phyloP scores from a whole-genome alignment of 805 yeast genomes.

The Candida chauliodis region DNA sequence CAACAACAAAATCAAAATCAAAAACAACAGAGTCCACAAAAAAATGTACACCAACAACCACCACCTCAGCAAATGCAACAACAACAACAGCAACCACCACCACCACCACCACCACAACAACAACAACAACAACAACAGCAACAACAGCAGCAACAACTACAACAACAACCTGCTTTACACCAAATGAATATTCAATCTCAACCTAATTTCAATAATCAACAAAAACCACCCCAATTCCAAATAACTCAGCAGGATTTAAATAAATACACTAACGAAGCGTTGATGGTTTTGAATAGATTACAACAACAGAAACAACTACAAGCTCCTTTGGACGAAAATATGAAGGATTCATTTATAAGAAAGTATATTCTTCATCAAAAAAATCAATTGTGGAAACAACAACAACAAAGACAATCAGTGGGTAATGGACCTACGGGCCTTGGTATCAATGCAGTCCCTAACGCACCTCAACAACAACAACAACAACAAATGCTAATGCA shows the following conservation, averaged over 20 bases:
- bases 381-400: conserved; percentile 25
- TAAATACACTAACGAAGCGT: conserved; percentile 38
- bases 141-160: conserved; percentile 26
- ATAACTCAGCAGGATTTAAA: conserved; percentile 37
- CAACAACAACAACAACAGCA: conserved; percentile 28
- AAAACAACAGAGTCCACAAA: conserved; percentile 28
- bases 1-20: conserved; percentile 30
- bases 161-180: too few relatives aligned
- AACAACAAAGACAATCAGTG: conserved; percentile 13
- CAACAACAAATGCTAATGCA: conserved; percentile 21
- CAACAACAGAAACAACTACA: conserved; percentile 35
- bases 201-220: conserved; percentile 11
- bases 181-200: conserved; percentile 21
- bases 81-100: conserved; percentile 21
- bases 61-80: conserved; percentile 22
- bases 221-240: conserved; percentile 23
- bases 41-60: conserved; percentile 15
- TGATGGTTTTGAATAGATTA: conserved; percentile 32
- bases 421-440: conserved; percentile 11
- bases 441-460: conserved; percentile 2
- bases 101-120: conserved; percentile 20
- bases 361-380: conserved; percentile 40
- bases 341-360: conserved; percentile 35
- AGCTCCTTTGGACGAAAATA: conserved; percentile 31
- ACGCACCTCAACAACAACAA: conserved; percentile 19